Base-by-base conservation (phyloP, 164 flowering plant species). In the Tetracentron sinense region DNA sequence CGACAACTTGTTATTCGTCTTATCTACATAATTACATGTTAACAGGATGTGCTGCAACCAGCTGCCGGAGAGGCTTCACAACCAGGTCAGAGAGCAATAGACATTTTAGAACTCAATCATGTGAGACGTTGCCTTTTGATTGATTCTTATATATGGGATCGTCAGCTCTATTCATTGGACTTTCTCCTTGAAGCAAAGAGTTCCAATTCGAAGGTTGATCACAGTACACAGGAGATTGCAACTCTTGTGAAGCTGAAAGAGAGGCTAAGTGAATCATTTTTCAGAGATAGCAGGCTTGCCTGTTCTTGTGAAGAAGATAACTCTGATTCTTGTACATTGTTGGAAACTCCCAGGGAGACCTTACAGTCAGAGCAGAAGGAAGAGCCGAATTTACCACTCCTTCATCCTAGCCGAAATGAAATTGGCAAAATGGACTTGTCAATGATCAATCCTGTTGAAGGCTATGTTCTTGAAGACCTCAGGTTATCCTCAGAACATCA, bases 101-200 rank as follows among this genome's bases (percentile, higher is more conserved):
- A 90, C 76, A 74, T 92, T 73, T 79, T 90, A 23, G 93, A 90
- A 62, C 78, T 90, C 20, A 90, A 85, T 70, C 81, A 82, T 22
- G 61, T 92, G 76, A 82, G 85, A 58, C 90, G 80, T 44, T 77
- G 86, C 49, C 89, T 92, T 42, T 54, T 88, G 10, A 75, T 92
- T 60, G 85, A 80, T 66, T 82, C 88, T 7, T 81, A 77, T 65
- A 78, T 82, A 69, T 92, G 96, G 98, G 85, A 90, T 75, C 86
- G 76, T 10, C 84, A 82, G 42, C 86, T 92, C 17, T 68, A 67
- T 70, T 74, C 83, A 19, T 68, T 94, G 68, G 83, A 88, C 44
- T 78, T 87, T 57, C 81, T 82, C 26, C 77, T 84, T 38, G 72
- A 66, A 65, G 71, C 69, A 12, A 77, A 60, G 58, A 56, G 63